phyloP scores from a whole-genome alignment of 345 rosid genomes.

The Brassica napus region DNA sequence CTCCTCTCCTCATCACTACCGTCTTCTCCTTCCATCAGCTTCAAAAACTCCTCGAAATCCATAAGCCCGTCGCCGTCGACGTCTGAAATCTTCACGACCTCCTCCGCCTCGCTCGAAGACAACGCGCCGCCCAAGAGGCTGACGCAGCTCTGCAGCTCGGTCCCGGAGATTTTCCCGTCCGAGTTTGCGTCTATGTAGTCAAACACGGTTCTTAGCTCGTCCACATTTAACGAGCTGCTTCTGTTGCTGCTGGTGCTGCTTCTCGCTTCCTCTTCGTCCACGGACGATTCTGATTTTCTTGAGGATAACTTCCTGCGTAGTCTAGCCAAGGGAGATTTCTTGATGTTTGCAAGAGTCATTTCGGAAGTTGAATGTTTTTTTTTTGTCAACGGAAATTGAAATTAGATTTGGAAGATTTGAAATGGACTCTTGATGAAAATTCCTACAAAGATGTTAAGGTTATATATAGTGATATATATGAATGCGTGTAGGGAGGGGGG shows the following conservation, averaged over 20 bases:
- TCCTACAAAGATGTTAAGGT: neutral
- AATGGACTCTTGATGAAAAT: neutral
- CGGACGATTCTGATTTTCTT: conserved; percentile 14
- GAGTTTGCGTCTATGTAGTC: conserved; percentile 54
- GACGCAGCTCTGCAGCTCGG: conserved; percentile 55
- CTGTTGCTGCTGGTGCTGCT: conserved; percentile 5
- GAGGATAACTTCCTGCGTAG: conserved; percentile 38
- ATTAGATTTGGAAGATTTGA: neutral
- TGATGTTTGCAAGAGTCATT: conserved; percentile 17
- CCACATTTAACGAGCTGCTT: conserved; percentile 16
- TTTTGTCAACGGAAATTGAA: no score
- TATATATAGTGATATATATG: conserved; percentile 16
- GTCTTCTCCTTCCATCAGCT: conserved; percentile 44
- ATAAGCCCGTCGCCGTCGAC: conserved; percentile 58
- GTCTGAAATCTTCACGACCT: conserved; percentile 50
- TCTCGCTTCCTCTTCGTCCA: neutral
- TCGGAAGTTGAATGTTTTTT: neutral
- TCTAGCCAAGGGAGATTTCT: conserved; percentile 27
- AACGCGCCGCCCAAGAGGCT: conserved; percentile 47
- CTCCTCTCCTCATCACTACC: conserved; percentile 46
- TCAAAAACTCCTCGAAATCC: conserved; percentile 56
- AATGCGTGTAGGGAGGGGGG: conserved; percentile 1
- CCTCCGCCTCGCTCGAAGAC: conserved; percentile 50
- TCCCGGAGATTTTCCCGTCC: conserved; percentile 60
- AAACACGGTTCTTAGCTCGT: conserved; percentile 47